Base-by-base conservation (phyloP, 495 filamentous ascomycete genomes). In the Hyaloscypha bicolor region DNA sequence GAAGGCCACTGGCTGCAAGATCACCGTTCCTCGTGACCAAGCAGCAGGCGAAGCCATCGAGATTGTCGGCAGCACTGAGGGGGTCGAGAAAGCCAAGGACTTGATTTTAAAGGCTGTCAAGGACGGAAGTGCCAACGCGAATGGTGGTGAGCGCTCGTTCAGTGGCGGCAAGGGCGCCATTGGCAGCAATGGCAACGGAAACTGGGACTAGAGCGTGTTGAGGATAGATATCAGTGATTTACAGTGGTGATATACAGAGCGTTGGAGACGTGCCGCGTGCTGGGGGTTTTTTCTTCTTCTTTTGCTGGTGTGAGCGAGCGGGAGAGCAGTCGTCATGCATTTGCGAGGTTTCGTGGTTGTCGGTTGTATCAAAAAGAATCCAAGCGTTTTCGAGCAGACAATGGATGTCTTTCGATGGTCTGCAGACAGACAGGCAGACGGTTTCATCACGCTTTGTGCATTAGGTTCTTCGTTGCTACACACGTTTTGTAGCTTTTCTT, bases 1-100 rank as follows among this genome's bases (percentile, higher is more conserved):
- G 64, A 93, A 91, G 78, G 87, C 94, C 80, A 97, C 93, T 55
- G 92, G 91, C 33, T 96, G 93, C 81, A 90, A 89, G 75, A 94
- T 99, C 77, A 92, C 90, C 45, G 93, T 98, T 56, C 95, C 95
- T 52, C 87, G 90, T 68, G 90, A 91, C 74, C 88, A 94, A 71
- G 85, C 84, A 48, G 86, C 84, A 72, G 86, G 82, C 9, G 93
- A 97, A 74, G 91, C 94, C 3, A 97, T 98, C 73, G 91, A 96
- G 79, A 88, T 98, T 72, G 79, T 88, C 62, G 95, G 95, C 33
- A 85, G 82, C 64, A 85, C 84, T 72, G 91, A 92, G 60, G 92
- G 91, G 25, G 84, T 96, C 16, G 93, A 97, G 79, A 86, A 92
- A 76, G 96, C 95, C 45, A 93, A 87, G 79, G 89, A 96, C 55